Conservation (phyloP, 2,329 filamentous ascomycete genomes). For the Verticillium klebahnii region DNA sequence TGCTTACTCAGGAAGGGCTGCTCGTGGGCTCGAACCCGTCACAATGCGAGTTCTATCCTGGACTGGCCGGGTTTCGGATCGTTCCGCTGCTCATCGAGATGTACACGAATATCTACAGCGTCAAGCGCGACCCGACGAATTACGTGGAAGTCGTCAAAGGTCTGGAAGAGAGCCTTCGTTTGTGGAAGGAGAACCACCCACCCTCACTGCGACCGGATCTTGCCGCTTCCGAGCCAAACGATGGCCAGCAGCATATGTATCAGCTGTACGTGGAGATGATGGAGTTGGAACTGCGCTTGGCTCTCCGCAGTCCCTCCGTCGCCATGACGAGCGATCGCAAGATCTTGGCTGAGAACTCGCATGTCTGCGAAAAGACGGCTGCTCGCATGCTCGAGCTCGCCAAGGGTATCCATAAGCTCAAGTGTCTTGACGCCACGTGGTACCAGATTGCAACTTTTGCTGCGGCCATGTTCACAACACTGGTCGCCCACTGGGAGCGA, state of each 20-base stretch:
- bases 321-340: slow-evolving; percentile 49
- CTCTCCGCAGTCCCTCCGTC: slow-evolving; percentile 57
- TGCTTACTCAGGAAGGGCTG: slow-evolving; percentile 61
- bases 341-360: slow-evolving; percentile 57
- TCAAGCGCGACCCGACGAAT: slow-evolving; percentile 54
- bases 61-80: slow-evolving; percentile 61
- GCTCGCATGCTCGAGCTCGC: slow-evolving; percentile 59
- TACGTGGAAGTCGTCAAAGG: slow-evolving; percentile 61
- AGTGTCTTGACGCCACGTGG: slow-evolving; percentile 74
- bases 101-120: slow-evolving; percentile 71
- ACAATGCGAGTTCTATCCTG: slow-evolving; percentile 65
- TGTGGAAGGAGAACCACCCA: slow-evolving; percentile 62
- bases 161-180: slow-evolving; percentile 60
- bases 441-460: slow-evolving; percentile 69
- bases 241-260: slow-evolving; percentile 40
- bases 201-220: slow-evolving; percentile 48
- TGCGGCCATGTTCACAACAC: slow-evolving; percentile 66
- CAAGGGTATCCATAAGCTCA: slow-evolving; percentile 55
- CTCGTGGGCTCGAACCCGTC: slow-evolving; percentile 42
- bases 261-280: slow-evolving; percentile 51
- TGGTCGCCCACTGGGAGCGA: slow-evolving; percentile 66
- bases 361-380: slow-evolving; percentile 62
- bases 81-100: slow-evolving; percentile 67
- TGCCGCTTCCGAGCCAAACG: slow-evolving; percentile 7
- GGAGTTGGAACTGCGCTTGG: slow-evolving; percentile 53